Percentiles rank a stretch among this genome's conserved stretches.
These are phyloP conservation scores for Pleoardoris graminearum DNA, from an alignment of 2,329 filamentous ascomycete genomes.

Conservation along the genomic window DNA sequence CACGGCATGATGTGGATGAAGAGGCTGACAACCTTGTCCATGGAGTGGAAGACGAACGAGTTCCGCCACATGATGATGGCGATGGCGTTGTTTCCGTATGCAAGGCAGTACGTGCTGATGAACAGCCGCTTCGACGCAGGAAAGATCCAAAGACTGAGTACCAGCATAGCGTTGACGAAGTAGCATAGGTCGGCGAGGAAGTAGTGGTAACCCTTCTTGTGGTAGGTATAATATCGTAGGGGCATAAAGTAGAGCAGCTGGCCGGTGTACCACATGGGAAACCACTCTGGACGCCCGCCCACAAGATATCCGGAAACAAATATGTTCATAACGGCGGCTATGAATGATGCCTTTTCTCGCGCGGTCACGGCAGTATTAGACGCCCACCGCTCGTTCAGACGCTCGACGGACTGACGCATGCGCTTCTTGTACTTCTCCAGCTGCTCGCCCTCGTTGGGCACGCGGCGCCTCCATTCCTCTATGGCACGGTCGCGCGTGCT, in stretches of 20 bases:
- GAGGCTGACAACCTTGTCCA: constrained; percentile 96
- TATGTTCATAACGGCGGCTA: constrained; percentile 94
- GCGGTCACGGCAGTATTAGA: constrained; percentile 85
- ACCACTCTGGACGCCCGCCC: constrained; percentile 79
- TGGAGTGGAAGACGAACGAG: constrained; percentile 95
- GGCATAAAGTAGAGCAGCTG: constrained; percentile 97
- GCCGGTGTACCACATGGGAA: constrained; percentile 88
- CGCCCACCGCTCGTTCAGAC: constrained; percentile 82
- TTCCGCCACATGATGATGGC: constrained; percentile 99
- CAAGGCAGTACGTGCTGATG: constrained; percentile 87
- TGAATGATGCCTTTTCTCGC: constrained; percentile 94
- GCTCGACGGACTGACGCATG: constrained; percentile 88
- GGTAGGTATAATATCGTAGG: constrained; percentile 89
- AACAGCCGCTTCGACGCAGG: constrained; percentile 88
- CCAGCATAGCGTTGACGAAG: constrained; percentile 87
- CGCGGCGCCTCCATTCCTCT: constrained; percentile 85
- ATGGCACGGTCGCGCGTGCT: constrained; percentile 87
- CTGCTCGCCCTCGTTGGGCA: constrained; percentile 88
- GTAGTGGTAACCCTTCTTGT: constrained; percentile 82
- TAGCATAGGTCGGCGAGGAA: constrained; percentile 97
- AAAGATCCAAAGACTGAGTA: constrained; percentile 87
- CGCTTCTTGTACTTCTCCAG: constrained; percentile 86
- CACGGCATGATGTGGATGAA: constrained; percentile 99
- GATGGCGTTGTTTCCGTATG: constrained; percentile 94
- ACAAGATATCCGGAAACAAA: constrained; percentile 95